phyloP scores from a whole-genome alignment of 768 basidiomycete genomes.

The Podaxis carcinomalis region DNA sequence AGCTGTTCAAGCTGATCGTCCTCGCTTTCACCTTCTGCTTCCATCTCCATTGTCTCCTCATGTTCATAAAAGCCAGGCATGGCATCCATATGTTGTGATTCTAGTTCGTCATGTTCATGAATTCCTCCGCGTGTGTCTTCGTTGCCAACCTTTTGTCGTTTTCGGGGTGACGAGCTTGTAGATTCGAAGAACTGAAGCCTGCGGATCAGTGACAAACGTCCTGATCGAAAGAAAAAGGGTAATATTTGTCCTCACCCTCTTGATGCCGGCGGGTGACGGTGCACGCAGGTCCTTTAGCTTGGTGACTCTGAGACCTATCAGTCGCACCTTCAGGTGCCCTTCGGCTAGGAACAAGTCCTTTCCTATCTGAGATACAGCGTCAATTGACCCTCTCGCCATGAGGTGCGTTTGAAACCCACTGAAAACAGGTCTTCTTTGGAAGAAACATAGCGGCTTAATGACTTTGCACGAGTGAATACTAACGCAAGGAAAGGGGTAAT shows the following conservation, averaged over 20 bases:
- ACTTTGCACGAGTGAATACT: constrained; percentile 84
- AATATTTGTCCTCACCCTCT: constrained; percentile 46
- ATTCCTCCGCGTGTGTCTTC: constrained; percentile 16
- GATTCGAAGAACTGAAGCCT: constrained; percentile 54
- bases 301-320: constrained; percentile 86
- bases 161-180: constrained; percentile 12
- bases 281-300: constrained; percentile 81
- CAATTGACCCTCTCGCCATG: neutral
- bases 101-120: constrained; percentile 16
- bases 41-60: constrained; percentile 34
- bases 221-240: neutral
- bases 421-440: constrained; percentile 76
- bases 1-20: constrained; percentile 16
- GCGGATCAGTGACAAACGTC: neutral
- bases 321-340: constrained; percentile 70
- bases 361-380: constrained; percentile 50
- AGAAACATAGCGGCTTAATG: constrained; percentile 71
- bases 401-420: constrained; percentile 35
- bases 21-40: constrained; percentile 15
- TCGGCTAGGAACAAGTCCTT: constrained; percentile 80
- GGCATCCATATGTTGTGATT: constrained; percentile 25
- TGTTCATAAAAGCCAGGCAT: constrained; percentile 56
- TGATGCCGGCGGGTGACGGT: constrained; percentile 53
- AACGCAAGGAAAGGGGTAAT: neutral
- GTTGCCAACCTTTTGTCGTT: constrained; percentile 23